Conservation (phyloP, 805 yeast genomes). For the Candida verbasci region DNA sequence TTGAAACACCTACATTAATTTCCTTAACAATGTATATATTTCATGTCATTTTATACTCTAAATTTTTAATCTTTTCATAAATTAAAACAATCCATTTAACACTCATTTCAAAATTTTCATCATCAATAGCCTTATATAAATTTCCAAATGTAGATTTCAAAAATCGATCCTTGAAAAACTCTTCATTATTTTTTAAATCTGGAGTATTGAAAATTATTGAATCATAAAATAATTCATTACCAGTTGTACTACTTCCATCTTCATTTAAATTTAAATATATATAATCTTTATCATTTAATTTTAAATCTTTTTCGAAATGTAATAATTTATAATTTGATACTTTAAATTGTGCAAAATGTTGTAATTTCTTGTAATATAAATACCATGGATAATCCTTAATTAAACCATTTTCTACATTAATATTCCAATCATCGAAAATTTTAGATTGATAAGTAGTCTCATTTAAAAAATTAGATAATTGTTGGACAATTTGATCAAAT, state of each 20-base stretch:
- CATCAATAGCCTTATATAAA: slow-evolving; percentile 16
- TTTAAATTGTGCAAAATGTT: slow-evolving; percentile 53
- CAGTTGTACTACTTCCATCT: slow-evolving; percentile 2
- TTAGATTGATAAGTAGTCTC: slow-evolving; percentile 22
- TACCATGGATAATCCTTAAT: slow-evolving; percentile 78
- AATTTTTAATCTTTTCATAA: slow-evolving; percentile 19
- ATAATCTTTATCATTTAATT: slow-evolving; percentile 15
- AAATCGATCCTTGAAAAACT: slow-evolving; percentile 4
- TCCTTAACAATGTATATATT: background rate
- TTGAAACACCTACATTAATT: too few species aligned
- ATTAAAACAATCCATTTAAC: slow-evolving; percentile 20
- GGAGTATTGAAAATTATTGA: slow-evolving; percentile 21
- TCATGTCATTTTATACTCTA: slow-evolving; percentile 8
- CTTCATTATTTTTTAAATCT: slow-evolving; percentile 8
- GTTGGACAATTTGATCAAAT: slow-evolving; percentile 11
- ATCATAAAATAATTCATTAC: slow-evolving; percentile 11
- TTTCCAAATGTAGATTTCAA: slow-evolving; percentile 17
- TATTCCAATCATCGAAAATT: slow-evolving; percentile 45
- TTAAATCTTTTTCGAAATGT: slow-evolving; percentile 29
- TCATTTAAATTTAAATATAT: slow-evolving; percentile 11
- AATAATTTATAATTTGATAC: slow-evolving; percentile 48
- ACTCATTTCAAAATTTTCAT: slow-evolving; percentile 19
- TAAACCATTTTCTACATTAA: slow-evolving; percentile 46
- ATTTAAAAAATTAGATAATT: slow-evolving; percentile 11
- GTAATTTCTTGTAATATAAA: slow-evolving; percentile 53